Evolutionary conservation across 805 yeast species (phyloP).

Genomic region (Kluyveromyces starmeri): DNA sequence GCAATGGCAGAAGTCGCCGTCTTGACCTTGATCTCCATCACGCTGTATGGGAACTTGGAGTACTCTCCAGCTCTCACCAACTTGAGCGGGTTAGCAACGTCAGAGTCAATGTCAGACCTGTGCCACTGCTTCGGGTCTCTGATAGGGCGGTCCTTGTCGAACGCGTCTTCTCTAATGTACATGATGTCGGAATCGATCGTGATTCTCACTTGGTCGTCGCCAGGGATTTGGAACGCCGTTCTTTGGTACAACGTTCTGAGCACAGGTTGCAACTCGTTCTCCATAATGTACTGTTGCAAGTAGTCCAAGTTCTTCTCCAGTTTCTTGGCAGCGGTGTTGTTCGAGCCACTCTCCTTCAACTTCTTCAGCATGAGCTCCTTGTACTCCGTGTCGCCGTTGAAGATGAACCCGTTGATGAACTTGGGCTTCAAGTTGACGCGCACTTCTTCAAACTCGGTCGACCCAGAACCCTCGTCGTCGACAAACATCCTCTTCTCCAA

Average conservation of each 20-base stretch:
- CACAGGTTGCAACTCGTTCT: slow-evolving; percentile 70
- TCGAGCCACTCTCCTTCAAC: slow-evolving; percentile 53
- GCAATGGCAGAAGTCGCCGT: slow-evolving; percentile 25
- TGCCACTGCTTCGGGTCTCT: slow-evolving; percentile 90
- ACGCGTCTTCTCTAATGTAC: slow-evolving; percentile 84
- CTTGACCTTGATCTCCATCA: slow-evolving; percentile 75
- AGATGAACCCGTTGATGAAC: slow-evolving; percentile 64
- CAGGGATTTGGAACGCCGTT: slow-evolving; percentile 97
- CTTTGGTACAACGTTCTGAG: slow-evolving; percentile 81
- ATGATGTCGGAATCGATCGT: slow-evolving; percentile 82
- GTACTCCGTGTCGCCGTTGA: slow-evolving; percentile 36
- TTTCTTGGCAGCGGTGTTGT: slow-evolving; percentile 42
- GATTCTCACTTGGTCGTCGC: slow-evolving; percentile 87
- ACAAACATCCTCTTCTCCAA: slow-evolving; percentile 74
- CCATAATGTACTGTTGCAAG: slow-evolving; percentile 53
- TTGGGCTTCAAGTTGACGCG: slow-evolving; percentile 72
- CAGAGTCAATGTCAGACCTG: slow-evolving; percentile 79
- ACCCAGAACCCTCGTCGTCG: slow-evolving; percentile 34
- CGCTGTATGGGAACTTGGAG: slow-evolving; percentile 73
- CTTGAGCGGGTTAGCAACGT: slow-evolving; percentile 57
- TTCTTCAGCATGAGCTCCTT: slow-evolving; percentile 49
- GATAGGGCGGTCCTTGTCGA: slow-evolving; percentile 77
- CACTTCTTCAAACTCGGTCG: slow-evolving; percentile 50
- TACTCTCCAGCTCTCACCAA: slow-evolving; percentile 80
- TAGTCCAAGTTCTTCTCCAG: slow-evolving; percentile 47